phyloP scores from a whole-genome alignment of 2,329 filamentous ascomycete genomes.

The Gliomastix tumulicola region DNA sequence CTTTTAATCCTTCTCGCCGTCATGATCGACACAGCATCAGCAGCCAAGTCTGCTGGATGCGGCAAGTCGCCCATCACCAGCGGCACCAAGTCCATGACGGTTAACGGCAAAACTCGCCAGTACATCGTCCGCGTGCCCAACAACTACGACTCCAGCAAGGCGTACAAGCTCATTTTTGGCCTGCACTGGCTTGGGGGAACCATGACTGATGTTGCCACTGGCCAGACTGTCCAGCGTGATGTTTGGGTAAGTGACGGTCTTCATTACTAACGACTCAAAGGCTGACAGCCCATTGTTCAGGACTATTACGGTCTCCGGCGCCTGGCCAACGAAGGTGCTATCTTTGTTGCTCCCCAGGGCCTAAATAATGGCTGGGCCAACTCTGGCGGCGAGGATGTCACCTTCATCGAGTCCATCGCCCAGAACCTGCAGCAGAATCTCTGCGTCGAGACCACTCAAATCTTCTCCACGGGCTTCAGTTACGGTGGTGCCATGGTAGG shows the following conservation, averaged over 20 bases:
- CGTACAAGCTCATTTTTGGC: constrained; percentile 19
- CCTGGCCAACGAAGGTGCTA: constrained; percentile 25
- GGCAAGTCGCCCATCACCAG: constrained; percentile 21
- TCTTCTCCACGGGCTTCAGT: constrained; percentile 36
- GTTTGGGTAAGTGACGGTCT: no score
- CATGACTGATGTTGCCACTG: constrained; percentile 25
- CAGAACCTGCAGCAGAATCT: constrained; percentile 26
- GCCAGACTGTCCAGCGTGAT: no score
- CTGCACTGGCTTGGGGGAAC: constrained; percentile 30
- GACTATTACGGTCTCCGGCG: constrained; percentile 31
- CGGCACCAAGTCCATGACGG: constrained; percentile 20
- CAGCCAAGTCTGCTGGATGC: constrained; percentile 19
- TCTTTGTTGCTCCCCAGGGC: constrained; percentile 35
- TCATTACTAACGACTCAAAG: no score
- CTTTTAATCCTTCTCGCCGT: no score
- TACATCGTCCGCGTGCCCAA: constrained; percentile 29
- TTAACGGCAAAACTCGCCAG: constrained; percentile 20
- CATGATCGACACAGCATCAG: no score
- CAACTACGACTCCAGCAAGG: constrained; percentile 13
- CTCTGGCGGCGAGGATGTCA: constrained; percentile 28
- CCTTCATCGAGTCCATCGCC: constrained; percentile 30
- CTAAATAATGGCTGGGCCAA: constrained; percentile 34
- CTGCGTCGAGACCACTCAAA: constrained; percentile 30
- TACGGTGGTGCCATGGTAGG: constrained; percentile 37
- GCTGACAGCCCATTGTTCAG: no score